Base-by-base conservation (phyloP, 2,329 filamentous ascomycete genomes). In the Phialophora verrucosa region DNA sequence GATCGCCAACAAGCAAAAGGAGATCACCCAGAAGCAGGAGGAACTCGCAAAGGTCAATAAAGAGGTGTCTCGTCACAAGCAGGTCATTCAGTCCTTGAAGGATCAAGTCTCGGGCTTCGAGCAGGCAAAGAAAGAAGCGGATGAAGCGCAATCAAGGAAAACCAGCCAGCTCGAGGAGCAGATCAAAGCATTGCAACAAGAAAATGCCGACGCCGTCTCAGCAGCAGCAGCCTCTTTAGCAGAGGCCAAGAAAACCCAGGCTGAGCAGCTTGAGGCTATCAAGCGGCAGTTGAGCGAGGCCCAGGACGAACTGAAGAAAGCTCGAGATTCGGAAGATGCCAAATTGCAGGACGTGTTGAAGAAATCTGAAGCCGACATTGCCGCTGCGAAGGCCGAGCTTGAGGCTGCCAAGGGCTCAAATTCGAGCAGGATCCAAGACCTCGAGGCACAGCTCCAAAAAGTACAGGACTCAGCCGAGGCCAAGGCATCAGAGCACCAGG, bases 241-340 rank as follows among this genome's bases (percentile, higher is more conserved):
- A 27, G 68, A 49, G 2, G 59, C 62, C 10, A 59, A 70, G 59
- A 66, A 69, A 55, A 25, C 59, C 7, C 64, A 70, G 23, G 31
- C 56, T 1, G 62, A 65, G 42, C 63, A 67, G 49, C 25, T 70
- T 6, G 59, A 61, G 20, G 57, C 51, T 25, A 53, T 69, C 7
- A 63, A 67, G 44, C 38, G 76, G 54, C 70, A 79, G 59, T 71
- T 80, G 20, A 72, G 76, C 61, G 74, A 76, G 20, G 75, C 78
- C 8, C 76, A 75, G 23, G 71, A 75, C 38, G 74, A 75, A 7
- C 70, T 79, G 23, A 74, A 78, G 27, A 67, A 72, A 2, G 71
- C 77, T n/a, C 73, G 76, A 55, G 62, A 69, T 11, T 67, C 71
- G 27, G 74, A 77, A 27, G 70, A 74, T 50, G 74, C 74, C 25